Base-by-base conservation (phyloP, 495 filamentous ascomycete species). In the Darksidea phi region DNA sequence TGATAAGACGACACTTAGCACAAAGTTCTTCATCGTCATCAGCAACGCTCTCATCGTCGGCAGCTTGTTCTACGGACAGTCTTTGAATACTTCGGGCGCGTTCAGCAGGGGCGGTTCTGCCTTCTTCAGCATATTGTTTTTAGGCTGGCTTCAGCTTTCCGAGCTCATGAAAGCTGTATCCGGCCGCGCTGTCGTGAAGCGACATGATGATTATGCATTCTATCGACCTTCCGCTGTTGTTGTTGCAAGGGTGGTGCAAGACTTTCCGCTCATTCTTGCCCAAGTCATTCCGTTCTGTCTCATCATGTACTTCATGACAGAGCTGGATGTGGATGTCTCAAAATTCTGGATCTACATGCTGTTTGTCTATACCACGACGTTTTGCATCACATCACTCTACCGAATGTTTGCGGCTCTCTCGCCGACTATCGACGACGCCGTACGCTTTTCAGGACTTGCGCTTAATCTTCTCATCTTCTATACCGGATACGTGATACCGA, bases 391-490 rank as follows among this genome's bases (percentile, higher is more conserved):
- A 0, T 78, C 86, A 6, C 61, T 90, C 25, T 90, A 88, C 66
- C 83, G 88, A 13, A 89, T 90, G 86, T 88, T 91, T 64, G 88
- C 86, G 1, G 80, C 85, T 6, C 71, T 90, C 6, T 89, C 84
- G 1, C 86, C 86, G 0, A 82, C 80, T 1, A 88, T 91, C 45
- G 84, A 90, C 67, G 86, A 88, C 48, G 87, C 88, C 2, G 84
- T 89, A 41, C 79, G 86, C 10, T 89, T 90, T 67, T 78, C 81
- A 50, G 87, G 87, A 59, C 81, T 85, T 59, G 84, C 80, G 0
- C 69, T 91, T 34, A 89, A 88, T 64, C 70, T 90, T 21, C 67
- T 80, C 21, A 63, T 75, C 48, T 84, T 89, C 41, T 84, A 71
- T 65, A 78, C 76, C 1, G 81, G 81, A 26, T 84, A 84, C 56